Percentiles rank a stretch among this genome's conserved stretches.
Evolutionary conservation across 2,329 filamentous ascomycete genomes (phyloP).

Genomic region (Ampelomyces quisqualis): DNA sequence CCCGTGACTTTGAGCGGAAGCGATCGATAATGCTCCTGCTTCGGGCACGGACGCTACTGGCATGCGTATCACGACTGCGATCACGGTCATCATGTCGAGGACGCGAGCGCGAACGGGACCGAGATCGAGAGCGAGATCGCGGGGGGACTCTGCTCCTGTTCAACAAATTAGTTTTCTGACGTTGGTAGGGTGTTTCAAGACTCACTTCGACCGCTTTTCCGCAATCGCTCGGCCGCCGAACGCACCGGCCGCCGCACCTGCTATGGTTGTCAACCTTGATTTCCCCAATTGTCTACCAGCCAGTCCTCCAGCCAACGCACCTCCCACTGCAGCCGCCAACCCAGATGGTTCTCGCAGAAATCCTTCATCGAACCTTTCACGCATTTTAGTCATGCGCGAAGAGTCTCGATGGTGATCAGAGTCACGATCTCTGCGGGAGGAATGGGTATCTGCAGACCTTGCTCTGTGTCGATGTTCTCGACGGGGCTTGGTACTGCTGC

Average conservation of each 20-base stretch:
- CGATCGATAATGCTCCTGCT: slow-evolving; percentile 28
- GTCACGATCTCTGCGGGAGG: slow-evolving; percentile 33
- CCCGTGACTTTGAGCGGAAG: slow-evolving; percentile 28
- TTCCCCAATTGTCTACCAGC: slow-evolving; percentile 36
- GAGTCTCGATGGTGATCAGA: slow-evolving; percentile 21
- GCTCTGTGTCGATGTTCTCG: slow-evolving; percentile 33
- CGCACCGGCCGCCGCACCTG: slow-evolving; percentile 42
- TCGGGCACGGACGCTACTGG: slow-evolving; percentile 24
- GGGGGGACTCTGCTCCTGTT: slow-evolving; percentile 21
- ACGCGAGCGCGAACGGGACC: slow-evolving; percentile 18
- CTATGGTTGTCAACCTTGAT: slow-evolving; percentile 40
- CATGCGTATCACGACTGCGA: slow-evolving; percentile 8
- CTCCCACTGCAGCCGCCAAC: slow-evolving; percentile 40
- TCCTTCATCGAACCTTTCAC: slow-evolving; percentile 40
- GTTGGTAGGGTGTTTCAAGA: neutral
- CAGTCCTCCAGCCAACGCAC: slow-evolving; percentile 44
- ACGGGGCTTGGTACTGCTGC: slow-evolving; percentile 31
- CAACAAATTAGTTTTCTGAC: neutral
- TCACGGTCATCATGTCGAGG: slow-evolving; percentile 16
- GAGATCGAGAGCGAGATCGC: slow-evolving; percentile 19
- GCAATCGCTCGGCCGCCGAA: slow-evolving; percentile 33
- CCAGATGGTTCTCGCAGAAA: slow-evolving; percentile 32
- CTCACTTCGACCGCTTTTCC: slow-evolving; percentile 17
- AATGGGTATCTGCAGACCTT: slow-evolving; percentile 41
- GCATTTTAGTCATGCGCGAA: slow-evolving; percentile 35